These are phyloP conservation scores for Sporisorium graminicola DNA, from an alignment of 1,284 basidiomycete genomes.

Conservation along the genomic window DNA sequence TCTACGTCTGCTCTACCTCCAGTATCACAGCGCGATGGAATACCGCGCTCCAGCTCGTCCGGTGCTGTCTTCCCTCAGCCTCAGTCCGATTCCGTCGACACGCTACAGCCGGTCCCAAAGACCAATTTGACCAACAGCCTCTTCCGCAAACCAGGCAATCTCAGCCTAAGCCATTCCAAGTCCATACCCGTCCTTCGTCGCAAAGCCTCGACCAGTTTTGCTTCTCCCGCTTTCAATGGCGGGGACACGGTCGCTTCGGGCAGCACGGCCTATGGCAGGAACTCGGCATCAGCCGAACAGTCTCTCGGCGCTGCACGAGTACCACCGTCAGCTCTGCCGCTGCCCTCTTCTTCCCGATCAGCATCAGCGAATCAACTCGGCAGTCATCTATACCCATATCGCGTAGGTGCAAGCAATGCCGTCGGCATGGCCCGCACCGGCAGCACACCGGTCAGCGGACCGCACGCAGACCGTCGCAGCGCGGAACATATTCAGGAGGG, in stretches of 20 bases:
- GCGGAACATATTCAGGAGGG: constrained; percentile 50
- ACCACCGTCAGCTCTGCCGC: constrained; percentile 9
- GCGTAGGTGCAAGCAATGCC: background rate
- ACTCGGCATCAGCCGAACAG: background rate
- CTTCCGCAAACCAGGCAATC: constrained; percentile 45
- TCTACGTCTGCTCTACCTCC: background rate
- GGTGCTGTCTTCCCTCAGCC: constrained; percentile 29
- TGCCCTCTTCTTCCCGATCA: constrained; percentile 11
- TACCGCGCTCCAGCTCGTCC: constrained; percentile 51
- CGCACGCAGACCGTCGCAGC: constrained; percentile 28
- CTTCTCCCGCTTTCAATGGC: constrained; percentile 2
- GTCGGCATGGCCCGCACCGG: constrained; percentile 35
- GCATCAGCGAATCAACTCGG: background rate
- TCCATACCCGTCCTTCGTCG: constrained; percentile 54
- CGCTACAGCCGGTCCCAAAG: constrained; percentile 1
- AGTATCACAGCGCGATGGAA: constrained; percentile 14
- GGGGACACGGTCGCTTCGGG: constrained; percentile 3
- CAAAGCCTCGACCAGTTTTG: constrained; percentile 32
- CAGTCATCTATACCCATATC: constrained; percentile 7
- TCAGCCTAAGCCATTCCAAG: constrained; percentile 49
- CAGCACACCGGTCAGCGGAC: constrained; percentile 43
- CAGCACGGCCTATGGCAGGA: background rate
- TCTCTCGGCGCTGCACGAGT: background rate
- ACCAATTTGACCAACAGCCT: constrained; percentile 22
- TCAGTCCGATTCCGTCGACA: constrained; percentile 7